A percentile compares a stretch with the other conserved stretches of the same genome.
These are phyloP conservation scores for Nemania bipapillata DNA, from an alignment of 2,329 filamentous ascomycete genomes.

Conservation along the genomic window DNA sequence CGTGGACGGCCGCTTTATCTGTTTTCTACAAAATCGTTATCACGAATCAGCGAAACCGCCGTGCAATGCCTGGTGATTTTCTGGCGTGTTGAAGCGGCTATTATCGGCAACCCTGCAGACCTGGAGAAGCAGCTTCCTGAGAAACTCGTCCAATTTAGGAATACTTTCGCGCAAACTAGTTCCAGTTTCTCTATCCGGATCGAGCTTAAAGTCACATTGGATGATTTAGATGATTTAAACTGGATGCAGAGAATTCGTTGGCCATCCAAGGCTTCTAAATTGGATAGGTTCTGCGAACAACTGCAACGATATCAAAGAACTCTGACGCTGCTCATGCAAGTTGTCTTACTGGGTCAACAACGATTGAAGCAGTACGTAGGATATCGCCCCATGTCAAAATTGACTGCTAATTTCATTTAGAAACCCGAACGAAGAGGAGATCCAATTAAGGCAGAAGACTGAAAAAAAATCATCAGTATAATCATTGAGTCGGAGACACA, in stretches of 20 bases:
- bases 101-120: neutral
- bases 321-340: constrained; percentile 17
- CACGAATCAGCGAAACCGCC: constrained; percentile 7
- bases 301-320: constrained; percentile 18
- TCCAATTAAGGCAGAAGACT: too few species aligned
- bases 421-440: too few species aligned
- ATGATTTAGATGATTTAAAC: too few species aligned
- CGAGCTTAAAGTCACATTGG: constrained; percentile 5
- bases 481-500: neutral
- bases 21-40: neutral
- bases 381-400: neutral
- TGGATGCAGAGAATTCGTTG: too few species aligned
- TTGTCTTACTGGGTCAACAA: constrained; percentile 24
- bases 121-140: constrained; percentile 6
- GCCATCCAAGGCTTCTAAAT: constrained; percentile 14
- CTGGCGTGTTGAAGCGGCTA: constrained; percentile 10
- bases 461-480: neutral
- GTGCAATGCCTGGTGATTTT: constrained; percentile 17
- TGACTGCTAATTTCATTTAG: constrained; percentile 7
- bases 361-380: constrained; percentile 7
- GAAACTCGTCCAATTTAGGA: too few species aligned
- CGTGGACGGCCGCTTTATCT: neutral
- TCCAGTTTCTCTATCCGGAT: constrained; percentile 3
- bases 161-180: too few species aligned
- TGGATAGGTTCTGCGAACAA: constrained; percentile 24